Evolutionary conservation across 768 basidiomycete species (phyloP), one percentile per base, ranked within the genome.

Genomic region (Candolleomyces efflorescens): DNA sequence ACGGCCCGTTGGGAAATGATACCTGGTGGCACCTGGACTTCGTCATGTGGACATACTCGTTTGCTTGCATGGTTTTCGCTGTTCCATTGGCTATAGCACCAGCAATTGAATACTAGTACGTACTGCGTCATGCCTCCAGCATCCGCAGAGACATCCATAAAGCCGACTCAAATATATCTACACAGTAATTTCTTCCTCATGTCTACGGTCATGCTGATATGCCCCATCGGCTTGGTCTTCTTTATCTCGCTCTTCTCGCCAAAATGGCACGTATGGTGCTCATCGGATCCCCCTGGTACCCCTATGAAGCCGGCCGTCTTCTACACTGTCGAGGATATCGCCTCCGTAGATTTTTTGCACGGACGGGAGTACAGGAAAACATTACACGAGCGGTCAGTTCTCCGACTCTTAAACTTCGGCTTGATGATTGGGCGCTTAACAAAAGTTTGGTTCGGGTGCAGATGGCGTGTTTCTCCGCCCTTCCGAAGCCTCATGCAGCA

Each of bases 1-100:
- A 64, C 52, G 69, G 70, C 44, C 70, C 70, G 18, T 52, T 70
- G 5, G 68, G 68, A 10, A 61, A 60, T 38, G 67, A 69, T 53
- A 52, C 50, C 11, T 70, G 68, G 69, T 69, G 70, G 67, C 64
- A 70, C 48, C 63, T 70, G 12, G 70, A 71, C 48, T 70, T 71
- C 56, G 67, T 69, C 1, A 71, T 71, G 69, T 71, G 70, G 70
- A 62, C 64, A 41, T 68, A 69, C 57, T 66, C 65, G 9, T 50
- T 68, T 20, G 67, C 68, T 11, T 67, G 69, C 37, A 43, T 68
- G 11, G 60, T 70, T 9, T 71, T 70, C 52, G 64, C 67, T 2
- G 62, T 71, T 23, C 69, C 70, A 4, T 62, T 70, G 17, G 66
- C 66, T 5, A 67, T 69, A 38, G 69, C 69, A 0, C 68, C 69